These are phyloP conservation scores for Kurtzmaniella cleridarum DNA, from an alignment of 805 yeast species.

Conservation along the genomic window DNA sequence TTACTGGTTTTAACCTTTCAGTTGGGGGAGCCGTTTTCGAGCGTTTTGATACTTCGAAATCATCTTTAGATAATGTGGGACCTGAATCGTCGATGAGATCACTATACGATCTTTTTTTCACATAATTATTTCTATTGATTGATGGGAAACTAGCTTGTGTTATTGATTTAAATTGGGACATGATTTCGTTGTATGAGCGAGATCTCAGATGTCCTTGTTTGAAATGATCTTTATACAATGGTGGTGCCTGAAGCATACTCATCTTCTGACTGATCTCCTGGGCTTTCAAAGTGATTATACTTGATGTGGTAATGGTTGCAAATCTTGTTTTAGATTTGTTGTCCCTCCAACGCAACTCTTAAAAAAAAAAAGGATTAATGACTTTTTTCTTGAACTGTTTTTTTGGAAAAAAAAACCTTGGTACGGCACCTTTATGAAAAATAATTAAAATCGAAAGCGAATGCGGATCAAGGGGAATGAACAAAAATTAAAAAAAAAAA, in stretches of 20 bases:
- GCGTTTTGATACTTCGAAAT: conserved; percentile 21
- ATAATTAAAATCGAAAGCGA: too few species aligned
- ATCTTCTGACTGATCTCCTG: conserved; percentile 5
- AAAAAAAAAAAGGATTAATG: neutral
- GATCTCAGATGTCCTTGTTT: conserved; percentile 27
- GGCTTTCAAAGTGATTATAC: neutral
- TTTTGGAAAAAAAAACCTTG: too few species aligned
- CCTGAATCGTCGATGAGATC: conserved; percentile 14
- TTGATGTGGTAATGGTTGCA: too few species aligned
- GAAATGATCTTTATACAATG: conserved; percentile 26
- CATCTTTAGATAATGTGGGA: neutral
- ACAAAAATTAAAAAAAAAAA: too few species aligned
- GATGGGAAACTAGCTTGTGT: conserved; percentile 6
- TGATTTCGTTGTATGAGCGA: conserved; percentile 29
- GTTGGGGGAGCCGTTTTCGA: conserved; percentile 46
- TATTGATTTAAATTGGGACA: conserved; percentile 20
- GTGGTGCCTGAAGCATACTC: conserved; percentile 28
- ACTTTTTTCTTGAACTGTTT: neutral
- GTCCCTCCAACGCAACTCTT: too few species aligned
- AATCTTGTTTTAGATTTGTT: too few species aligned
- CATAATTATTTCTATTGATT: conserved; percentile 3
- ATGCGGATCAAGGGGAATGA: too few species aligned
- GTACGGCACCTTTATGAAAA: too few species aligned
- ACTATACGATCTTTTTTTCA: conserved; percentile 24
- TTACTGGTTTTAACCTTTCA: neutral